Evolutionary conservation across 2,329 filamentous ascomycete genomes (phyloP).

Genomic region (Cyphellophora attinorum): DNA sequence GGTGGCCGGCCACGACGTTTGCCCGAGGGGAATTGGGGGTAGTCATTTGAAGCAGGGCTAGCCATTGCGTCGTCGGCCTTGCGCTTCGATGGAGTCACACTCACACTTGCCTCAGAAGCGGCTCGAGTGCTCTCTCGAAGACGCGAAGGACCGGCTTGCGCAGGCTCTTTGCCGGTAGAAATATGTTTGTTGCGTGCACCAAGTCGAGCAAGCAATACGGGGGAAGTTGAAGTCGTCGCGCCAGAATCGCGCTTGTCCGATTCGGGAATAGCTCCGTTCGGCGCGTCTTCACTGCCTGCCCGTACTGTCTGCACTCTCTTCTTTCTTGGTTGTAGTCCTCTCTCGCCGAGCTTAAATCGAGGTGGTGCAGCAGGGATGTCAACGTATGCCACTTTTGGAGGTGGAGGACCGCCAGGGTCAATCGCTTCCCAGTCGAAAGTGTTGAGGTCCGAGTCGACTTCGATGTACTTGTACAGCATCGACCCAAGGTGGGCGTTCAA

Average conservation of each 20-base stretch:
- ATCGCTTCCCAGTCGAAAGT: slow-evolving; percentile 55
- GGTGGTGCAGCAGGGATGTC: slow-evolving; percentile 19
- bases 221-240: slow-evolving; percentile 1
- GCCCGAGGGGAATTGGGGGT: slow-evolving; percentile 1
- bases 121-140: not conserved
- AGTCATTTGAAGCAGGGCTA: not conserved
- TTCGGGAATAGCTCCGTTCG: slow-evolving; percentile 6
- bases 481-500: slow-evolving; percentile 52
- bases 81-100: not conserved
- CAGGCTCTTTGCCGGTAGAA: not conserved
- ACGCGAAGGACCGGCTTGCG: not conserved
- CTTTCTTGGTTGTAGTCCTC: slow-evolving; percentile 4
- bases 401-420: slow-evolving; percentile 43
- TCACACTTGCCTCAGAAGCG: not conserved
- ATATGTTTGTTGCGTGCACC: not conserved
- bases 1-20: slow-evolving; percentile 22
- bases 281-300: slow-evolving; percentile 1
- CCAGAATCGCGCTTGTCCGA: slow-evolving; percentile 9
- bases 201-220: not conserved
- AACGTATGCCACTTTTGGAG: slow-evolving; percentile 19
- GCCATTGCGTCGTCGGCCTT: not conserved
- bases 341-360: slow-evolving; percentile 12
- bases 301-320: not conserved
- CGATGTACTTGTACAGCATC: slow-evolving; percentile 31
- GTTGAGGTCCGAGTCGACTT: slow-evolving; percentile 42